These are phyloP conservation scores for Phyllosticta paracitricarpa DNA, from an alignment of 2,329 filamentous ascomycete species.

Conservation along the genomic window DNA sequence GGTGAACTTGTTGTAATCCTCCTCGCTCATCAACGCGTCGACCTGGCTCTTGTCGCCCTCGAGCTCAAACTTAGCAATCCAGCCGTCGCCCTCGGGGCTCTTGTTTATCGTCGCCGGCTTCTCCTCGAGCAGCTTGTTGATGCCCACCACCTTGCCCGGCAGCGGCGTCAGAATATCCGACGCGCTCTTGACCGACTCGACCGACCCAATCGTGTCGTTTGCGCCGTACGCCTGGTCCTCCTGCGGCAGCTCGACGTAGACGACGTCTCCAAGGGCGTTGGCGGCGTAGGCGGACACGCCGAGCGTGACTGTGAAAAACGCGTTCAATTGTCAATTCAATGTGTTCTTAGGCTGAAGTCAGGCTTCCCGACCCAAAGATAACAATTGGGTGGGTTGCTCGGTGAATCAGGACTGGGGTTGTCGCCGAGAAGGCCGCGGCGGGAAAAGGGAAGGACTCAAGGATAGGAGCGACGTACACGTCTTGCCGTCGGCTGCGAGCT, in stretches of 20 bases:
- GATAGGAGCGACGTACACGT: conserved; percentile 45
- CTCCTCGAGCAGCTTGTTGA: conserved; percentile 69
- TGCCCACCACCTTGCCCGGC: conserved; percentile 61
- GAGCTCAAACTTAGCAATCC: conserved; percentile 84
- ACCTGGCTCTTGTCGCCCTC: conserved; percentile 58
- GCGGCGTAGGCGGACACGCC: conserved; percentile 91
- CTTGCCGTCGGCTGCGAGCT: conserved; percentile 72
- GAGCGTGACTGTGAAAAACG: conserved; percentile 46
- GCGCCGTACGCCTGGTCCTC: conserved; percentile 56
- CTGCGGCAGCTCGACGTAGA: conserved; percentile 89
- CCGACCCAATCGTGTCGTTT: conserved; percentile 82
- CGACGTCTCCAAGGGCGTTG: conserved; percentile 86
- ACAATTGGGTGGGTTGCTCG: background rate
- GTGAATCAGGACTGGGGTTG: background rate
- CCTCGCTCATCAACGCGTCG: conserved; percentile 52
- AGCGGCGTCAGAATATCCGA: conserved; percentile 92
- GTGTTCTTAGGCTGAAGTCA: background rate
- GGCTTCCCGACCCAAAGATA: background rate
- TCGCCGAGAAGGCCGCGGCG: conserved; percentile 4
- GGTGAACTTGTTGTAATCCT: conserved; percentile 56
- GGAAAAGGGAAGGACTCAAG: conserved; percentile 1
- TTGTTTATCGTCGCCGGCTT: conserved; percentile 83
- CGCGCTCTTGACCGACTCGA: conserved; percentile 98
- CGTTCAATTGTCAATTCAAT: conserved; percentile 1
- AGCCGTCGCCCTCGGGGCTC: conserved; percentile 80